Conservation (phyloP, 805 yeast genomes). For the Ogataea nonfermentans region DNA sequence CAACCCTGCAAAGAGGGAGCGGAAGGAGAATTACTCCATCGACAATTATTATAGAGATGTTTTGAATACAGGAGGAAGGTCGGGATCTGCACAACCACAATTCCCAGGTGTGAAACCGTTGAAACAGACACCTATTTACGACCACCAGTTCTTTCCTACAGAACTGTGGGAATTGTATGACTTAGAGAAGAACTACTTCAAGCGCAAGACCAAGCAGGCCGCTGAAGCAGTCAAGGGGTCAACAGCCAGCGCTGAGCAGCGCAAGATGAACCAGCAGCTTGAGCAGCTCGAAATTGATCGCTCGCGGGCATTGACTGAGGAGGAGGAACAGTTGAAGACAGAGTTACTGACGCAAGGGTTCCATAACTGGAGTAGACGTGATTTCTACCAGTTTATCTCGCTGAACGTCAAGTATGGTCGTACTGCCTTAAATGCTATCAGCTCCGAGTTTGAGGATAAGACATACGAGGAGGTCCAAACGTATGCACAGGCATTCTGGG, state of each 20-base stretch:
- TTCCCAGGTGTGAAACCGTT: constrained; percentile 77
- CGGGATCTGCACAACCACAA: constrained; percentile 35
- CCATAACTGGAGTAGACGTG: constrained; percentile 81
- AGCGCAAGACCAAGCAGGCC: constrained; percentile 61
- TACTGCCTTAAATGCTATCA: constrained; percentile 64
- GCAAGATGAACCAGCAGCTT: constrained; percentile 34
- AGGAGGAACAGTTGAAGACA: constrained; percentile 64
- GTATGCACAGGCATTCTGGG: constrained; percentile 83
- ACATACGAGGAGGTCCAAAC: constrained; percentile 73
- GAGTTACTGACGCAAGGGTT: constrained; percentile 66
- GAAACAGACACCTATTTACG: constrained; percentile 75
- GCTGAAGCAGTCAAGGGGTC: constrained; percentile 64
- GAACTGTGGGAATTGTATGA: constrained; percentile 73
- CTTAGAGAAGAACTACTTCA: constrained; percentile 73
- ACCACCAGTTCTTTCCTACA: constrained; percentile 89
- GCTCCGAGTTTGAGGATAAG: constrained; percentile 80
- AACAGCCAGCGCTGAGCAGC: constrained; percentile 22
- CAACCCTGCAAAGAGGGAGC: constrained; percentile 80
- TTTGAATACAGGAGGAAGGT: constrained; percentile 67
- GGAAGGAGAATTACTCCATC: constrained; percentile 81
- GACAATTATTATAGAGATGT: constrained; percentile 63
- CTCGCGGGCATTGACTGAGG: constrained; percentile 80
- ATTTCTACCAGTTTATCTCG: constrained; percentile 77
- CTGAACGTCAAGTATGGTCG: constrained; percentile 79
- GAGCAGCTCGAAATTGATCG: constrained; percentile 73